These are phyloP conservation scores for Eutypa lata DNA, from an alignment of 2,329 filamentous ascomycete genomes.

Conservation along the genomic window DNA sequence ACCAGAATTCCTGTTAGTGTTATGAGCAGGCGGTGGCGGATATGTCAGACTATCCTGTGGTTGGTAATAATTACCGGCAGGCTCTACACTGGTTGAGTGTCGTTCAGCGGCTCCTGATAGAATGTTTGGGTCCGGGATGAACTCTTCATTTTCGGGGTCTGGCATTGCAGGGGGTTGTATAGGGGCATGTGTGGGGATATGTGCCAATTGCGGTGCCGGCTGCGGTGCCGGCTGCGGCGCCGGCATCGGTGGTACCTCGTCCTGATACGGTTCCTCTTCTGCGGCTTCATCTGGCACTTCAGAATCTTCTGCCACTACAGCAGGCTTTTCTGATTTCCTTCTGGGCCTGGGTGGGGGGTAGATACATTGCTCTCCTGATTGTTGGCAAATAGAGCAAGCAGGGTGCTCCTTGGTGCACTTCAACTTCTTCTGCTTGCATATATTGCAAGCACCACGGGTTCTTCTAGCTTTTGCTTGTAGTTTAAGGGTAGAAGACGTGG, in stretches of 20 bases:
- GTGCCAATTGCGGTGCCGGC: background rate
- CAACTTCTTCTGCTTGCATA: slow-evolving; percentile 26
- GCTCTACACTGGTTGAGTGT: slow-evolving; percentile 8
- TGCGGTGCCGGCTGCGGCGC: background rate
- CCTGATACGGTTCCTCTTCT: slow-evolving; percentile 2
- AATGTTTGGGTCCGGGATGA: slow-evolving; percentile 31
- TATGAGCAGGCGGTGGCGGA: slow-evolving; percentile 9
- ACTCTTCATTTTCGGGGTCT: slow-evolving; percentile 29
- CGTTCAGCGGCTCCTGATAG: slow-evolving; percentile 23
- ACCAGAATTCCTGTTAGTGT: slow-evolving; percentile 3
- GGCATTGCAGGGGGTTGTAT: slow-evolving; percentile 4
- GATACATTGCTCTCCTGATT: slow-evolving; percentile 21
- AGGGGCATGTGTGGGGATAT: background rate
- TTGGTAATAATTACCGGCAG: slow-evolving; percentile 16
- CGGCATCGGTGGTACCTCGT: background rate
- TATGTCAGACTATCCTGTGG: slow-evolving; percentile 14
- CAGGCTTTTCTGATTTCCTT: slow-evolving; percentile 21
- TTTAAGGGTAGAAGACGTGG: slow-evolving; percentile 22
- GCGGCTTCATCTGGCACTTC: slow-evolving; percentile 14
- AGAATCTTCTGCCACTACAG: slow-evolving; percentile 16
- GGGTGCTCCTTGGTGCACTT: slow-evolving; percentile 35
- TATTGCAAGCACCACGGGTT: slow-evolving; percentile 31
- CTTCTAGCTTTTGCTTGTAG: slow-evolving; percentile 16
- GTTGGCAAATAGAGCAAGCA: slow-evolving; percentile 26
- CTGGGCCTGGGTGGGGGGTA: slow-evolving; percentile 27